A percentile compares a stretch with the other conserved stretches of the same genome.
Evolutionary conservation across 192 early-diverging fungal genomes (phyloP).

Genomic region (Coemansia sp.): DNA sequence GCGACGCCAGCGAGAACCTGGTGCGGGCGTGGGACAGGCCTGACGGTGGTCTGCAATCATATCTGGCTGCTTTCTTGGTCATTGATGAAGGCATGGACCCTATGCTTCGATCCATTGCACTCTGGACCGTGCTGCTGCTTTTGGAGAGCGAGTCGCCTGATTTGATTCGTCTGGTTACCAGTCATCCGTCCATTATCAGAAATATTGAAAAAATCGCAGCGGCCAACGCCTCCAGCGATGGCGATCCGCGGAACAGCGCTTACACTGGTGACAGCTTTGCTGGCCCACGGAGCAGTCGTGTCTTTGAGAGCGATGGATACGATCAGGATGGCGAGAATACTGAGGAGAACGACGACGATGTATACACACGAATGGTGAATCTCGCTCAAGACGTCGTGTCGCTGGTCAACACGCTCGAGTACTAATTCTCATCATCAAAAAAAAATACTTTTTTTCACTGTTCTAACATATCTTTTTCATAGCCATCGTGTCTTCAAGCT

Average conservation of each 20-base stretch:
- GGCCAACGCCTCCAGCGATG: slow-evolving; percentile 23
- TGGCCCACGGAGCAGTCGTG: slow-evolving; percentile 38
- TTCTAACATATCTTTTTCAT: background rate
- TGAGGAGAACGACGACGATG: slow-evolving; percentile 40
- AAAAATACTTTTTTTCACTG: slow-evolving; percentile 2
- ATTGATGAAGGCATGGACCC: slow-evolving; percentile 61
- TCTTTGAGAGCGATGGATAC: slow-evolving; percentile 24
- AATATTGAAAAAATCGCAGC: slow-evolving; percentile 45
- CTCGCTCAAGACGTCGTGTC: slow-evolving; percentile 46
- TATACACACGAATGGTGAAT: slow-evolving; percentile 45
- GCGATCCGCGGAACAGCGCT: slow-evolving; percentile 26
- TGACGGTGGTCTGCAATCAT: slow-evolving; percentile 66
- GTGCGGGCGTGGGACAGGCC: slow-evolving; percentile 67
- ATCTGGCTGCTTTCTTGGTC: slow-evolving; percentile 66
- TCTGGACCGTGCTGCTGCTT: slow-evolving; percentile 84
- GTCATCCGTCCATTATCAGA: slow-evolving; percentile 51
- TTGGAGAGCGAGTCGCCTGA: slow-evolving; percentile 59
- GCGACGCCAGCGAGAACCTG: slow-evolving; percentile 64
- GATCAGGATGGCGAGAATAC: slow-evolving; percentile 22
- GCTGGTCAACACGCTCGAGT: slow-evolving; percentile 35
- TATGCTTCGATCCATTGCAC: slow-evolving; percentile 76
- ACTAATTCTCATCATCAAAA: slow-evolving; percentile 3
- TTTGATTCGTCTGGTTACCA: slow-evolving; percentile 40
- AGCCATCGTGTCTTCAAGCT: background rate
- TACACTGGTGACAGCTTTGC: slow-evolving; percentile 25